These are phyloP conservation scores for Acanthamoeba triangularis DNA, from an alignment of 208 protist genomes.

Conservation along the genomic window DNA sequence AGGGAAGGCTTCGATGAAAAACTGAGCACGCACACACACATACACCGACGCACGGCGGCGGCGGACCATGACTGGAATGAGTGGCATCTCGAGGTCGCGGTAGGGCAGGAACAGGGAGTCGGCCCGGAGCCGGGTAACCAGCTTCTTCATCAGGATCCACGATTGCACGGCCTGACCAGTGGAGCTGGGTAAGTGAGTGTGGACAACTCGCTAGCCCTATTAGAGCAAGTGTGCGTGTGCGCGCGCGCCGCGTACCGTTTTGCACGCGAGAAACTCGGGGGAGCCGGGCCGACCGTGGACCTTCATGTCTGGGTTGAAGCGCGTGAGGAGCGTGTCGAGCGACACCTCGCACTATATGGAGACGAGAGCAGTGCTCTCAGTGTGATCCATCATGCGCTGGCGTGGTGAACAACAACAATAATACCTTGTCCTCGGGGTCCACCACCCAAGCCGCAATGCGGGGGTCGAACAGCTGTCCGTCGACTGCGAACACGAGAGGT, in stretches of 20 bases:
- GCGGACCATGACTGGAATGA: slow-evolving; percentile 57
- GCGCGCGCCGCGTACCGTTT: background rate
- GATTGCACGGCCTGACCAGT: slow-evolving; percentile 39
- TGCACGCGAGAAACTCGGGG: background rate
- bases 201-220: too few species aligned
- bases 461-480: slow-evolving; percentile 52
- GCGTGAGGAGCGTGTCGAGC: background rate
- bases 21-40: background rate
- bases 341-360: slow-evolving; percentile 12
- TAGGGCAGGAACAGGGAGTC: slow-evolving; percentile 51
- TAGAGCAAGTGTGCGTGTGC: too few species aligned
- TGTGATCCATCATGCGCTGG: too few species aligned
- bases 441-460: slow-evolving; percentile 61
- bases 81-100: slow-evolving; percentile 64
- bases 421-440: slow-evolving; percentile 60
- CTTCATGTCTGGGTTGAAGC: background rate
- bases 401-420: too few species aligned
- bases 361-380: too few species aligned
- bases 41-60: background rate
- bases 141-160: slow-evolving; percentile 75
- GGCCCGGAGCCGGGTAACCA: background rate
- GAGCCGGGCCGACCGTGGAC: slow-evolving; percentile 30
- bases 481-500: slow-evolving; percentile 1
- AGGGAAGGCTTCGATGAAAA: background rate
- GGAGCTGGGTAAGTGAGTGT: background rate